Conservation (phyloP, 208 protist species). For the Wallacemonas sp. region DNA sequence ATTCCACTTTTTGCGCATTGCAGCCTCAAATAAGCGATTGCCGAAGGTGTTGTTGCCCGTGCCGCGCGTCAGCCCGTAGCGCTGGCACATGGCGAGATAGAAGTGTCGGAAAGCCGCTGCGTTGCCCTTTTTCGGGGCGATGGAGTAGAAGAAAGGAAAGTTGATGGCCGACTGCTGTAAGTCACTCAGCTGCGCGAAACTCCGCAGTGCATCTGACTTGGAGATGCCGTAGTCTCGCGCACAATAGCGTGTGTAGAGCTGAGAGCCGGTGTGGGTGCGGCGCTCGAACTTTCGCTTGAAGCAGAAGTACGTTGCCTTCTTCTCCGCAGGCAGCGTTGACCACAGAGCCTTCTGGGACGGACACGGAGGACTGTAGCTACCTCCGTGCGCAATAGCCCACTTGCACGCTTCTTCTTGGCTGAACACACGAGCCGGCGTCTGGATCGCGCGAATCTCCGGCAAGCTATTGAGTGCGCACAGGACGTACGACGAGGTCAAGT, state of each 20-base stretch:
- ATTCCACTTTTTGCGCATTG: constrained; percentile 68
- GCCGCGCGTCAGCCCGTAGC: constrained; percentile 47
- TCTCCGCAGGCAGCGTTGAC: constrained; percentile 37
- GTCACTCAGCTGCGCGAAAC: constrained; percentile 49
- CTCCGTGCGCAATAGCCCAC: constrained; percentile 34
- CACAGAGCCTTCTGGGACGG: constrained; percentile 9
- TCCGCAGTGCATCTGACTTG: constrained; percentile 30
- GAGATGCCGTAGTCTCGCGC: constrained; percentile 73
- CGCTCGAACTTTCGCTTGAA: constrained; percentile 34
- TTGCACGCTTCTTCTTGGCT: constrained; percentile 22
- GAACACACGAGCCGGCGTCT: constrained; percentile 27
- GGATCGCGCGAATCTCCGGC: constrained; percentile 62
- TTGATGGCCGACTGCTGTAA: constrained; percentile 73
- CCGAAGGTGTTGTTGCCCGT: constrained; percentile 12
- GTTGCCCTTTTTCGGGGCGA: constrained; percentile 22
- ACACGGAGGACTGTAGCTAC: constrained; percentile 23
- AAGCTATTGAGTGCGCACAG: constrained; percentile 42
- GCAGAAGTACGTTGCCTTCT: constrained; percentile 43
- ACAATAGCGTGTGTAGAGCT: constrained; percentile 65
- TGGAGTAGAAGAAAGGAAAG: constrained; percentile 77
- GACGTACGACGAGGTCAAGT: constrained; percentile 51
- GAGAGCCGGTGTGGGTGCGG: constrained; percentile 31
- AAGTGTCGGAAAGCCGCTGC: constrained; percentile 55
- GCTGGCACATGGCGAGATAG: constrained; percentile 50
- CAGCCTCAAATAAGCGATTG: constrained; percentile 58